Base-by-base conservation (phyloP, 805 yeast genomes). In the Candida maesae region DNA sequence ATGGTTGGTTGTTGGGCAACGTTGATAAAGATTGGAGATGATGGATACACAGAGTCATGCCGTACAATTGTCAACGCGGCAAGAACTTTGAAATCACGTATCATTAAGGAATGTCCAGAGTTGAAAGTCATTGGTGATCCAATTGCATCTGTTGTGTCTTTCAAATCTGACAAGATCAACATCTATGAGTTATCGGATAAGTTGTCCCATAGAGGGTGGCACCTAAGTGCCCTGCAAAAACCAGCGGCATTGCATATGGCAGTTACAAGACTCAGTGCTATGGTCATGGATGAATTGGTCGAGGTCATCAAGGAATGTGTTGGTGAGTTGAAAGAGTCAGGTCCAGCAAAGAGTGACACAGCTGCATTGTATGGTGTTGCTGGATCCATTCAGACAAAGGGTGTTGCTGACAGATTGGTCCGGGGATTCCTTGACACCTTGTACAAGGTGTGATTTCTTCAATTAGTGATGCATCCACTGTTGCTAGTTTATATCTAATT, bases 1-100 rank as follows among this genome's bases (percentile, higher is more conserved):
- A 84, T 89, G 73, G 98, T 84, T n/a, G 98, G 97, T 0, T 90
- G 98, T 61, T 93, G 98, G 97, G 95, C 96, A 1, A 89, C 97
- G 0, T 66, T 91, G 73, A 65, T 91, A 33, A 72, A 74, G 47
- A 71, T 90, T 41, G 99, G 99, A 29, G 79, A 77, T 41, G 76
- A 77, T n/a, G 98, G 98, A 1, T 91, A 91, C 61, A 70, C 62
- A 6, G 59, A 79, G 46, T 73, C 81, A 2, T 81, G 95, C 48
- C 63, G 60, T 41, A 79, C 76, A 11, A 90, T 91, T 36, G 78
- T 89, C 6, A 51, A 63, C 7, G 77, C 90, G 4, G 79, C 95
- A 2, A 71, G 77, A 56, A 62, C 66, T 40, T 65, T 89, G 52
- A 79, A 76, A 50, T 44, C 55, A 2, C 67, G 76, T 12, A 68